Base-by-base conservation (phyloP, 1,284 basidiomycete species). In the Tremellales sp. region DNA sequence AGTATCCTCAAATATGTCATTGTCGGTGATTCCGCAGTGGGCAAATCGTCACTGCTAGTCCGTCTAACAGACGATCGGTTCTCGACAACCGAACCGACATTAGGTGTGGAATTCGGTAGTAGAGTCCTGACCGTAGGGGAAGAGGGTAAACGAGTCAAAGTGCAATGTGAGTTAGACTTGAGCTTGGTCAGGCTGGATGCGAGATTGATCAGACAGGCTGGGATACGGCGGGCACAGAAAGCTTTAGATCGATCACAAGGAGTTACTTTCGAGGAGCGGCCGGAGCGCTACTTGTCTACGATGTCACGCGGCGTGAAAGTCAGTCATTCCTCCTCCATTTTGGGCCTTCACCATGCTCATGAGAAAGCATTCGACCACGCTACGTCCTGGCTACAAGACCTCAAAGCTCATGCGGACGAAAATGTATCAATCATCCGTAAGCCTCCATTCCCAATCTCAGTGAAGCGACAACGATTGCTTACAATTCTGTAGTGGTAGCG, bases 181-280 rank as follows among this genome's bases (percentile, higher is more conserved):
- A 8, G 8, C 29, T 8, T 31, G 10, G 15, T 8, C 29, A 31
- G 10, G 41, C 15, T 29, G 23, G 21, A 24, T 31, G 29, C 29
- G 15, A 31, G 29, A n/a, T 15, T 31, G 29, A 31, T 31, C n/a
- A 31, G 8, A 8, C 46, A 70, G 68, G 68, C 51, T 72, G 69
- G 69, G 69, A 72, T 45, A 72, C 69, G n/a, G 69, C 69, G 12
- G 69, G 69, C 10, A 68, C 69, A 3, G 69, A 72, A 52, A 60
- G 54, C 31, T 72, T 72, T 49, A 51, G 70, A 31, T 62, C 88
- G 26, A 94, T 97, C 24, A 97, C 93, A 10, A 78, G 93, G 57
- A 92, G 88, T 68, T 97, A 97, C 74, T 97, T 97, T 72, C 82
- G 93, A 49, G 92, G 92, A 29, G 90, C 93, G 5, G 90, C 90